Conservation (phyloP, 129 eudicot species). For the Helianthus annuus region DNA sequence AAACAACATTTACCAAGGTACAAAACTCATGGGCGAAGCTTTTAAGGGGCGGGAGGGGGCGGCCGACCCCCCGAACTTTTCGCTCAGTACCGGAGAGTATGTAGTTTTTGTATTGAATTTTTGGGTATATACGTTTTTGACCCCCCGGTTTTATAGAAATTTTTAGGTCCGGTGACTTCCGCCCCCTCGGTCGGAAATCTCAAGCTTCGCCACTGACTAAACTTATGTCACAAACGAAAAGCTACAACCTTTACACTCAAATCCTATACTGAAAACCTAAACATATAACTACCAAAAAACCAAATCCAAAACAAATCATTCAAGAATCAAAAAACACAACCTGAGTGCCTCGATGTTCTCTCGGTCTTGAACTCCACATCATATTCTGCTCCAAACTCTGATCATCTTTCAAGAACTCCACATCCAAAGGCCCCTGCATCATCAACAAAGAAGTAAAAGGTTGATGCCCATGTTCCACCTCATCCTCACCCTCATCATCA, state of each 20-base stretch:
- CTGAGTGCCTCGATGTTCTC: conserved; percentile 52
- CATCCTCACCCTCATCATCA: conserved; percentile 13
- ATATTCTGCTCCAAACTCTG: conserved; percentile 26
- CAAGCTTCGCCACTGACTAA: no score
- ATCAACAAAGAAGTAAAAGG: conserved; percentile 55
- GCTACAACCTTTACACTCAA: conserved; percentile 5
- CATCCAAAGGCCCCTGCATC: conserved; percentile 39
- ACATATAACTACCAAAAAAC: background rate
- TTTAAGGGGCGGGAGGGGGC: no score
- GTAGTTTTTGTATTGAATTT: no score
- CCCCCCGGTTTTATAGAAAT: no score
- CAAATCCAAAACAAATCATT: background rate
- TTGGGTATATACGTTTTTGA: no score
- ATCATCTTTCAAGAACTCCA: conserved; percentile 1
- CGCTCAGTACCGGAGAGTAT: no score
- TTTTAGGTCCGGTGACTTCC: no score
- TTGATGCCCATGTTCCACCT: conserved; percentile 11
- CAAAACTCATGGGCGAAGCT: no score
- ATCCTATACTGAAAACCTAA: background rate
- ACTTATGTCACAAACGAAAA: background rate
- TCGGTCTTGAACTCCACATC: conserved; percentile 49
- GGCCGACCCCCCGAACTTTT: no score
- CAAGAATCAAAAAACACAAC: conserved; percentile 26
- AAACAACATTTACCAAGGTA: background rate
- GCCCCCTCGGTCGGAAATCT: no score